Base-by-base conservation (phyloP, 2,329 filamentous ascomycete species). In the Cordyceps fumosorosea region DNA sequence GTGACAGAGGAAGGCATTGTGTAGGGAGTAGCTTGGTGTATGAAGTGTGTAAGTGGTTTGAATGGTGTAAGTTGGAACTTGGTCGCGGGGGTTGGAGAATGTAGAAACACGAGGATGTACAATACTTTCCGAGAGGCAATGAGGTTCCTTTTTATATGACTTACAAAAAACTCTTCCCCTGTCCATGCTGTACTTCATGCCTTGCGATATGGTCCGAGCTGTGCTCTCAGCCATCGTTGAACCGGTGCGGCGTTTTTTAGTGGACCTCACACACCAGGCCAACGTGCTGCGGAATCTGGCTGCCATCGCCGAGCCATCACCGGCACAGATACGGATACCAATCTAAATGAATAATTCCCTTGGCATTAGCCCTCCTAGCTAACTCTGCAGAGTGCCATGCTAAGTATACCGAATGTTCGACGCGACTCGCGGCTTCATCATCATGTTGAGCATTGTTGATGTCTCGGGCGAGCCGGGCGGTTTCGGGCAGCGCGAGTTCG, bases 1-100 rank as follows among this genome's bases (percentile, higher is more conserved):
- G 50, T 47, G 11, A 22, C 14, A 74, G 54, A 56, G 68, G 54
- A 45, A 56, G 53, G 8, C 45, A 56, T 62, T 34, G 18, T 37
- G 54, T 5, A 26, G 14, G 6, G 16, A 26, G 4, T 51, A 7
- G 29, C 34, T 18, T 52, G 18, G 42, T 58, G 29, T 26, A 45
- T 50, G 37, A 18, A 20, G 26, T 55, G 59, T 50, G 32, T 22
- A 22, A 22, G 59, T 37, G 37, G 26, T 18, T 34, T 24, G 8
- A 18, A 12, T 20, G 16, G 32, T 51, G 59, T 51, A 56, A 62
- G 44, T 62, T 7, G 32, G 14, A 44, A 4, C 20, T 48, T 45
- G 50, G 20, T n/a, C 4, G 14, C 7, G 22, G n/a, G 3, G 3
- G 8, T 26, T 34, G 24, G 24, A n/a, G 37, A 14, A 18, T 54